Percentiles rank a stretch among this genome's conserved stretches.
phyloP scores from a whole-genome alignment of 192 early-diverging fungal species.

The Coemansia sp. region DNA sequence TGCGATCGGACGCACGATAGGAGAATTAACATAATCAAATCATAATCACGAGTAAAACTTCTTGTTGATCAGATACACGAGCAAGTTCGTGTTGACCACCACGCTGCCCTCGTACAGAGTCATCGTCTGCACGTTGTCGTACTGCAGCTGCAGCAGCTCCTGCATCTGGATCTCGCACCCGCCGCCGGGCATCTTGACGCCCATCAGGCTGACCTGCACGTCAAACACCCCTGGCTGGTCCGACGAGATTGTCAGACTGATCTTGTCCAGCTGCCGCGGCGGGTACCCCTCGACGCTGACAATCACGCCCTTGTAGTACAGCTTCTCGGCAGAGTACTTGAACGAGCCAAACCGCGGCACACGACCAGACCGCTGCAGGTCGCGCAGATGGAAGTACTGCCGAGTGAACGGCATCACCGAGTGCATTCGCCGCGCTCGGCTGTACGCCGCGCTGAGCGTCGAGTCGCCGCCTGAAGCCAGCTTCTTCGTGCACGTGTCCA shows the following conservation, averaged over 20 bases:
- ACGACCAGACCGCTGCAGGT: constrained; percentile 77
- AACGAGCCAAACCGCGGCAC: constrained; percentile 96
- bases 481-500: constrained; percentile 85
- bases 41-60: constrained; percentile 65
- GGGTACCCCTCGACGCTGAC: constrained; percentile 78
- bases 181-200: constrained; percentile 62
- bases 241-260: constrained; percentile 89
- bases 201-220: constrained; percentile 78
- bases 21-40: constrained; percentile 5
- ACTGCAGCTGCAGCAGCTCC: constrained; percentile 91
- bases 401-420: constrained; percentile 83
- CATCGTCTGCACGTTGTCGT: constrained; percentile 89
- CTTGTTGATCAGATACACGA: constrained; percentile 96
- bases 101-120: constrained; percentile 86
- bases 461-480: constrained; percentile 61
- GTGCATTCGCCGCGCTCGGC: constrained; percentile 51
- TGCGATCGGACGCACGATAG: background rate
- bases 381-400: constrained; percentile 92
- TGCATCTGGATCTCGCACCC: constrained; percentile 85
- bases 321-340: constrained; percentile 94
- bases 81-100: constrained; percentile 94
- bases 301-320: constrained; percentile 92
- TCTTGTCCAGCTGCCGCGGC: constrained; percentile 83
- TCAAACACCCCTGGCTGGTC: constrained; percentile 88
- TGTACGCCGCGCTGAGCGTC: constrained; percentile 53